Percentiles rank a stretch among this genome's conserved stretches.
Evolutionary conservation across 306 rosid species (phyloP).

Genomic region (Trifolium fragiferum): DNA sequence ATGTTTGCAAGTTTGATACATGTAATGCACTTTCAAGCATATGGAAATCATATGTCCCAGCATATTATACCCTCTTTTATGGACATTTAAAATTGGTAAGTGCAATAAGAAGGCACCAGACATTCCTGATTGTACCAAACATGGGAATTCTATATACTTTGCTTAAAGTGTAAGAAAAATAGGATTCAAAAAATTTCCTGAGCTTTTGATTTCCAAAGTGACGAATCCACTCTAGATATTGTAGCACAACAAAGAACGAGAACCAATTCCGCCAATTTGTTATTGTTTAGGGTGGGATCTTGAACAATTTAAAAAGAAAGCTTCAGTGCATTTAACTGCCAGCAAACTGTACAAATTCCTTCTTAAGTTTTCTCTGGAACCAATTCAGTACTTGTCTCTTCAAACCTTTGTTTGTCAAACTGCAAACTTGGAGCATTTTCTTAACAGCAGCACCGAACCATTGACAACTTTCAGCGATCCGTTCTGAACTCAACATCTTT

Average conservation of each 20-base stretch:
- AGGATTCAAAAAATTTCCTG: not conserved
- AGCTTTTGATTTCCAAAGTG: slow-evolving; percentile 15
- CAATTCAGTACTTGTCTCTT: no score
- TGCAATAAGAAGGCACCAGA: not conserved
- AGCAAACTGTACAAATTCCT: no score
- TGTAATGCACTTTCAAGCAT: slow-evolving; percentile 16
- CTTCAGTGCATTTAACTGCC: no score
- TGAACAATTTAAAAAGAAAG: no score
- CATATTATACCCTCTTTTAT: slow-evolving; percentile 28
- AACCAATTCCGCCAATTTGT: slow-evolving; percentile 1
- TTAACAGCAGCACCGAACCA: no score
- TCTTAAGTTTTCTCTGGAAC: no score
- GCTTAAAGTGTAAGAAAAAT: not conserved
- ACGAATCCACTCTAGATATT: slow-evolving; percentile 27
- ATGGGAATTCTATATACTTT: slow-evolving; percentile 27
- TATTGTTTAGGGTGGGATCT: no score
- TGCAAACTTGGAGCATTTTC: no score
- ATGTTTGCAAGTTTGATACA: slow-evolving; percentile 20
- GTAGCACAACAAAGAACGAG: slow-evolving; percentile 5
- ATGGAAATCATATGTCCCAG: slow-evolving; percentile 13
- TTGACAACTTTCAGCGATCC: no score
- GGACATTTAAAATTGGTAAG: slow-evolving; percentile 23
- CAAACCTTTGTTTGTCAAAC: no score
- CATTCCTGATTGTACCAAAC: slow-evolving; percentile 11
- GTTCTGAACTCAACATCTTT: no score